Base-by-base conservation (phyloP, 345 rosid genomes). In the Citrus australasica region DNA sequence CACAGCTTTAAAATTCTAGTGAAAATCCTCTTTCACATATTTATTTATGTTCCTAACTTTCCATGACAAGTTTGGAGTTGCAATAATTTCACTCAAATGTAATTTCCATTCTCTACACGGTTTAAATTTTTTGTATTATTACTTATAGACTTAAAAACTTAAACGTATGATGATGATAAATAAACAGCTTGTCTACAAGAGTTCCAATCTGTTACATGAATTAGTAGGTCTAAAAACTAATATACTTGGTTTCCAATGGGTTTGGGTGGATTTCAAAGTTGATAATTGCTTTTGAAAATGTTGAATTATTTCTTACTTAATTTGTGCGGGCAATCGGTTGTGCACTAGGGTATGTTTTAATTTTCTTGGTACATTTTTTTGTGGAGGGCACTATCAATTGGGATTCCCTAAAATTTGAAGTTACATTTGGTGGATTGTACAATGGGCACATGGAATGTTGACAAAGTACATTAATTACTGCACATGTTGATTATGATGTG, bases 1-100 rank as follows among this genome's bases (percentile, higher is more conserved):
- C 14, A 63, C 60, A 75, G 65, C 76, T 27, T 61, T 78, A 78
- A 27, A 42, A n/a, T 75, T 68, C 79, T 70, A 67, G 33, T 75
- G 51, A n/a, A 27, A 48, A 10, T 42, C 10, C 74, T 72, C 78
- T 67, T 55, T 69, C 76, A 70, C 75, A 77, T 37, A 51, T 70
- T 42, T 63, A 70, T 48, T 7, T 30, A 76, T 73, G 75, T 64
- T 56, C 24, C 13, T 1, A 65, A 21, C 24, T 21, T 30, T 38
- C 11, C 33, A 27, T 35, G 58, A 24, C 76, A 78, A 33, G 76
- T 71, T 70, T 14, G 35, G 53, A 14, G 46, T 30, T 64, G 7
- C 22, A 53, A 17, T 32, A 24, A 75, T 32, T 64, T 35, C 22
- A 65, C 21, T 33, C 11, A n/a, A 5, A 53, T 53, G 4, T 53